Base-by-base conservation (phyloP, 768 basidiomycete species). In the Mycena filopes region DNA sequence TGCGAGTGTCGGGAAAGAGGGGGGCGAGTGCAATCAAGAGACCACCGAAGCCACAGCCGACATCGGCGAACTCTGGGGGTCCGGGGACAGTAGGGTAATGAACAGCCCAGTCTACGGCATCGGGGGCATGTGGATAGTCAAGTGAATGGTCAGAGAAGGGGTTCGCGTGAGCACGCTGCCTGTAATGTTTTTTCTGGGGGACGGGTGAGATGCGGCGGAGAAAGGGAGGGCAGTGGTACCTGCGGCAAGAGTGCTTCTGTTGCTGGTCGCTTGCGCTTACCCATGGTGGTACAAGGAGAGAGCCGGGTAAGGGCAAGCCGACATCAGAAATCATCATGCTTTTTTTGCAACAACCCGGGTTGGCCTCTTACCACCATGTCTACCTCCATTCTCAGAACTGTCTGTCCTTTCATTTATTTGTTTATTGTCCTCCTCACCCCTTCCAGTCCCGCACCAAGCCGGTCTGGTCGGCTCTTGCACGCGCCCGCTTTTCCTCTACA, bases 11-110 rank as follows among this genome's bases (percentile, higher is more conserved):
- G 9, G 98, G 98, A 73, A 92, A 98, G 40, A 94, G 80, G 8
- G 96, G 95, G 0, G 96, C 94, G 18, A 99, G 87, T 5, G 92
- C 80, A 69, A 96, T 92, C 64, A 97, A 82, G 42, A 99, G 86
- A 18, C 98, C 98, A 16, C 98, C 98, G 72, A 99, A 99, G 45
- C 98, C 98, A 76, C 98, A 99, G 0, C 98, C 98, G 38, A 99
- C 89, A 77, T 99, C 98, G 4, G 95, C 98, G 73, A 96, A 98
- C 78, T 96, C 95, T 47, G 98, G 96, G 12, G 80, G 79, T 73
- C 73, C 77, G 31, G 80, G 76, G 74, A 88, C 92, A 29, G 87
- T 83, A 0, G 97, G 96, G 79, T 89, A 99, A 77, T 96, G 94
- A 23, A 78, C 76, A 13, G 82, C 76, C 96, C 96, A 98, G 78